phyloP scores from a whole-genome alignment of 768 basidiomycete genomes.

The Tricholoma saponaceum region DNA sequence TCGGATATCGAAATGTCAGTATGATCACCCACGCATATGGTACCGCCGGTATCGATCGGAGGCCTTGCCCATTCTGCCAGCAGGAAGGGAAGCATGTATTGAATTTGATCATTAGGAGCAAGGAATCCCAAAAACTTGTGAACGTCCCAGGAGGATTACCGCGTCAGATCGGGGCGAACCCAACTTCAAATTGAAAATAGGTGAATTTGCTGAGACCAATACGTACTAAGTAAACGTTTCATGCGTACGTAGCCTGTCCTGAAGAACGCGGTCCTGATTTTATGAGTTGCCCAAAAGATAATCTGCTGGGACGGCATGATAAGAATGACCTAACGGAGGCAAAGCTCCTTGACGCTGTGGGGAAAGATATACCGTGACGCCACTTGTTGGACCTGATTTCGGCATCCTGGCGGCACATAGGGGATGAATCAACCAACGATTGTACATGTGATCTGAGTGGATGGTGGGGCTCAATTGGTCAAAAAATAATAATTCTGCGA shows the following conservation, averaged over 20 bases:
- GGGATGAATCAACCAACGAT: neutral
- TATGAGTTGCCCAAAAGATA: neutral
- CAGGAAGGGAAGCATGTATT: neutral
- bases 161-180: neutral
- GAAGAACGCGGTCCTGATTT: neutral
- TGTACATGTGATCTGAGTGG: neutral
- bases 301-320: neutral
- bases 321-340: neutral
- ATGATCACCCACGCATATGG: neutral
- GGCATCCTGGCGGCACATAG: neutral
- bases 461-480: neutral
- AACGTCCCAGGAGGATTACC: neutral
- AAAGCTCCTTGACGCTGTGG: neutral
- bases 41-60: neutral
- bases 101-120: neutral
- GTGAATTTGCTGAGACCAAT: neutral
- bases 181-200: neutral
- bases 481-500: neutral
- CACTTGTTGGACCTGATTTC: neutral
- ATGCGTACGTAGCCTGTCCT: neutral
- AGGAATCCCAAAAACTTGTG: neutral
- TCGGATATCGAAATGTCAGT: neutral
- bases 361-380: neutral
- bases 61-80: neutral
- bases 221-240: neutral